phyloP scores from a whole-genome alignment of 306 rosid genomes.

The Vicia faba region DNA sequence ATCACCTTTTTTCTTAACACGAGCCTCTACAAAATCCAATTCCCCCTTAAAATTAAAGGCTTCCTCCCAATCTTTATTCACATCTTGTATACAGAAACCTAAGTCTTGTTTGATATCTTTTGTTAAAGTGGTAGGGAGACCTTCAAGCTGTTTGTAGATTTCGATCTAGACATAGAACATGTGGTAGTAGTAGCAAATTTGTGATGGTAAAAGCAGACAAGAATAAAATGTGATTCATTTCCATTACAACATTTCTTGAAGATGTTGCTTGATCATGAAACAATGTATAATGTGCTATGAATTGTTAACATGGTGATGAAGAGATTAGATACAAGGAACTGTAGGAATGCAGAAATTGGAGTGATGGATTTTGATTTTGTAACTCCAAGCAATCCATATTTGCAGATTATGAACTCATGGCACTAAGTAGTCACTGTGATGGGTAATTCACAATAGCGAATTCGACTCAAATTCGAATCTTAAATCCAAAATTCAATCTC shows the following conservation, averaged over 20 bases:
- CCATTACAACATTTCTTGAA: conserved; percentile 28
- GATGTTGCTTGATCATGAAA: conserved; percentile 23
- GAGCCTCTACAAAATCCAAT: conserved; percentile 51
- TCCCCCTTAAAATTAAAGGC: conserved; percentile 60
- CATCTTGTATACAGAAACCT: conserved; percentile 65
- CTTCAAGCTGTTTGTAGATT: conserved; percentile 44
- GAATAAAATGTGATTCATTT: conserved; percentile 39
- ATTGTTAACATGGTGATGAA: background rate
- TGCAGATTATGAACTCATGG: no score
- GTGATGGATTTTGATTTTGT: background rate
- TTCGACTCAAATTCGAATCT: no score
- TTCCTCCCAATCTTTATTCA: conserved; percentile 60
- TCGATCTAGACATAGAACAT: conserved; percentile 42
- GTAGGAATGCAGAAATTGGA: background rate
- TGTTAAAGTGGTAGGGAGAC: conserved; percentile 48
- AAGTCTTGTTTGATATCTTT: conserved; percentile 42
- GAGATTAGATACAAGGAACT: background rate
- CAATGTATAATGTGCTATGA: background rate
- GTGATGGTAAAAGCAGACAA: conserved; percentile 41
- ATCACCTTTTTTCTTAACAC: conserved; percentile 68
- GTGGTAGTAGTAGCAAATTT: conserved; percentile 37
- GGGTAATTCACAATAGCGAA: no score
- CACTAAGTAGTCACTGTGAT: no score
- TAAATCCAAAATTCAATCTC: no score
- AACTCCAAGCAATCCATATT: no score